Evolutionary conservation across 2,329 filamentous ascomycete genomes (phyloP).

Genomic region (Mariannaea sp.): DNA sequence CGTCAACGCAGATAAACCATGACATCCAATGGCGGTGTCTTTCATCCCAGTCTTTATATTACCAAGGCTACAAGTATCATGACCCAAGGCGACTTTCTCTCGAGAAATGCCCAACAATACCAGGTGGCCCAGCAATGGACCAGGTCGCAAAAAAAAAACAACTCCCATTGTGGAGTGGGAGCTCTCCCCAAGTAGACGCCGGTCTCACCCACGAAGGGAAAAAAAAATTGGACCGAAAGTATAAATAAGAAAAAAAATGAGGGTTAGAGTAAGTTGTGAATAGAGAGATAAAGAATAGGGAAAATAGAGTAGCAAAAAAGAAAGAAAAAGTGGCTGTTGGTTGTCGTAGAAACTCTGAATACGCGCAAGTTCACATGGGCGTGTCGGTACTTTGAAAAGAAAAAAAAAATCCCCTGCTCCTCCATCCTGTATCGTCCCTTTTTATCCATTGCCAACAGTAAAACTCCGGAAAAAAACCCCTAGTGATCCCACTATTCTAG

Average conservation of each 20-base stretch:
- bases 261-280: neutral
- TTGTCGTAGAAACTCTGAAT: slow-evolving; percentile 28
- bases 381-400: slow-evolving; percentile 22
- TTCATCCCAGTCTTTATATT: slow-evolving; percentile 17
- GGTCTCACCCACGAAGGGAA: neutral
- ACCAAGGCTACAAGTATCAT: slow-evolving; percentile 6
- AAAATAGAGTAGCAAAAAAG: slow-evolving; percentile 17
- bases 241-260: neutral
- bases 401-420: slow-evolving; percentile 20
- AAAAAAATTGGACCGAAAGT: no score
- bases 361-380: slow-evolving; percentile 14
- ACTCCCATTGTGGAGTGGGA: neutral
- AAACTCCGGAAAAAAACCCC: slow-evolving; percentile 34
- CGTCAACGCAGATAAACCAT: slow-evolving; percentile 6
- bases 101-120: neutral
- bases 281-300: slow-evolving; percentile 13
- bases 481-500: slow-evolving; percentile 31
- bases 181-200: neutral
- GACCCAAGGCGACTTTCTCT: neutral
- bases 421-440: slow-evolving; percentile 33
- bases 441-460: slow-evolving; percentile 32
- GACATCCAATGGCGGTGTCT: slow-evolving; percentile 2
- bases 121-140: slow-evolving; percentile 5
- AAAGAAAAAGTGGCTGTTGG: slow-evolving; percentile 15
- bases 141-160: no score